phyloP scores from a whole-genome alignment of 257 asterid genomes.

The Solanum arcanum region DNA sequence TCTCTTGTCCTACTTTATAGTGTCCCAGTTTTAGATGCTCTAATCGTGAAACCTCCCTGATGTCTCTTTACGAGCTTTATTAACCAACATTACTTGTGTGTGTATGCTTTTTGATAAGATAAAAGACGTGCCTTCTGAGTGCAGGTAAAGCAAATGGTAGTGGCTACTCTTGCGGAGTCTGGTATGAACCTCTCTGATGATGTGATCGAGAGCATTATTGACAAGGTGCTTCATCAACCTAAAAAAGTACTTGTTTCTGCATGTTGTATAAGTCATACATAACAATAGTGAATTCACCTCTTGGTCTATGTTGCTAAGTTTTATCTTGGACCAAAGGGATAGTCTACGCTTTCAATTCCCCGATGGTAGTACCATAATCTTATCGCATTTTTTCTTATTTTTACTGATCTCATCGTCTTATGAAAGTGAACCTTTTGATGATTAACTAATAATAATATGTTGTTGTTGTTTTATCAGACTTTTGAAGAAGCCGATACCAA shows the following conservation, averaged over 20 bases:
- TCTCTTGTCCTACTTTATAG: neutral
- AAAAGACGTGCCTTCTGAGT: neutral
- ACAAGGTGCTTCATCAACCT: constrained; percentile 48
- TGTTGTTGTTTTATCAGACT: constrained; percentile 35
- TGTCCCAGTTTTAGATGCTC: neutral
- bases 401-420: neutral
- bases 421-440: neutral
- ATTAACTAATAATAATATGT: neutral
- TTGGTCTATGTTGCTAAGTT: neutral
- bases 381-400: neutral
- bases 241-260: neutral
- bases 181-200: constrained; percentile 98
- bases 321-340: neutral
- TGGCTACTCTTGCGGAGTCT: constrained; percentile 94
- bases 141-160: constrained; percentile 99
- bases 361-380: neutral
- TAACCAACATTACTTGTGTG: neutral
- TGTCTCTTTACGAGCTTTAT: neutral
- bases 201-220: constrained; percentile 91
- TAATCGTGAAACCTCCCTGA: neutral
- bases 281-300: neutral
- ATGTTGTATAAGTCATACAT: neutral
- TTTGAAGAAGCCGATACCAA: constrained; percentile 96
- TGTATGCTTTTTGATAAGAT: neutral
- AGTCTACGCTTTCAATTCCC: neutral